Evolutionary conservation across 805 yeast genomes (phyloP).

Genomic region (Saccharomycopsis sp.): DNA sequence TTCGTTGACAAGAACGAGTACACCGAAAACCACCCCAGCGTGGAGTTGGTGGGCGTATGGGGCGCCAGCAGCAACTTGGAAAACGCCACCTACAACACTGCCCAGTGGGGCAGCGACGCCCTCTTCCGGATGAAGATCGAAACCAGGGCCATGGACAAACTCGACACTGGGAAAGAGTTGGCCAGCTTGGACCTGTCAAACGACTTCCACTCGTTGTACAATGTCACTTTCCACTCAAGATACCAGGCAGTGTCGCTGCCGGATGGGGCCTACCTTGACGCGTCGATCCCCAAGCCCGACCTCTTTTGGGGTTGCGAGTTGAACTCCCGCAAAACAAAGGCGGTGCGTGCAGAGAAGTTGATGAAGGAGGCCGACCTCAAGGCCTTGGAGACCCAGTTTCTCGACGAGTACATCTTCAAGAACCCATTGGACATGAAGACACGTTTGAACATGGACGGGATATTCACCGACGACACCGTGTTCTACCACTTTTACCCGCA

Average conservation of each 20-base stretch:
- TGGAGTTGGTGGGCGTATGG: slow-evolving; percentile 29
- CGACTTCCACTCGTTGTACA: slow-evolving; percentile 4
- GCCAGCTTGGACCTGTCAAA: not conserved
- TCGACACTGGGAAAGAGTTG: not conserved
- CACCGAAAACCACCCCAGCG: slow-evolving; percentile 3
- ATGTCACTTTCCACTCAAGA: slow-evolving; percentile 17
- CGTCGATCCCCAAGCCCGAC: slow-evolving; percentile 16
- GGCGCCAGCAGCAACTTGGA: slow-evolving; percentile 37
- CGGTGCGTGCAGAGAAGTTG: not conserved
- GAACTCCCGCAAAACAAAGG: not conserved
- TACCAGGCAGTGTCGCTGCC: slow-evolving; percentile 12
- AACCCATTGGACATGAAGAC: slow-evolving; percentile 19
- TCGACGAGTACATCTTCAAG: slow-evolving; percentile 8
- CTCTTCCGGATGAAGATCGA: slow-evolving; percentile 20
- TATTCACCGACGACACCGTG: slow-evolving; percentile 20
- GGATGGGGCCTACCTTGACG: slow-evolving; percentile 2
- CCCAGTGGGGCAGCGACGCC: slow-evolving; percentile 32
- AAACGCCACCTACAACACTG: slow-evolving; percentile 33
- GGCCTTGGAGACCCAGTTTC: slow-evolving; percentile 6
- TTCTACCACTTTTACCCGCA: slow-evolving; percentile 16
- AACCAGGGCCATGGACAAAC: not conserved
- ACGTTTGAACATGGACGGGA: slow-evolving; percentile 16
- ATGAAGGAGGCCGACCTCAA: slow-evolving; percentile 6
- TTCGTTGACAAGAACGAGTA: slow-evolving; percentile 37
- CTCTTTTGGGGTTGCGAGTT: slow-evolving; percentile 21